Evolutionary conservation across 441 rosid genomes (phyloP).

Genomic region (Croton laevigatus): DNA sequence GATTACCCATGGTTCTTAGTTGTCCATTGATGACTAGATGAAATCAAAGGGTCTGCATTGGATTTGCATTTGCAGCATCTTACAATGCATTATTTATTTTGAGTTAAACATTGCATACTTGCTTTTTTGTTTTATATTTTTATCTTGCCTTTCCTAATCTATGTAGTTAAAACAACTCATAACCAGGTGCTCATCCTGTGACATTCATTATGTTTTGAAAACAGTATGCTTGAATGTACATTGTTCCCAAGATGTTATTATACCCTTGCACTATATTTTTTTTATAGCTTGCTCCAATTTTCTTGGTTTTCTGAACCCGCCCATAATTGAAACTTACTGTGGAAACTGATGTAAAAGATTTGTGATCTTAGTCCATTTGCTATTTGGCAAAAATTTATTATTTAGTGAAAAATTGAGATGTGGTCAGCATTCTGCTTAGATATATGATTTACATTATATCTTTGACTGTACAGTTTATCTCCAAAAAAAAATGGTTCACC

Average conservation of each 20-base stretch:
- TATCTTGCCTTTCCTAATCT: neutral
- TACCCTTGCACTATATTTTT: no score
- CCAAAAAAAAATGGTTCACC: neutral
- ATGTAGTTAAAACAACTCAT: neutral
- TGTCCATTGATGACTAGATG: neutral
- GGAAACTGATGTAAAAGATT: neutral
- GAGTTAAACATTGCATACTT: neutral
- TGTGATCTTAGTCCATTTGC: constrained; percentile 3
- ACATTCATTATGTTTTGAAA: neutral
- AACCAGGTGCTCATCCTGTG: neutral
- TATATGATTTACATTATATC: neutral
- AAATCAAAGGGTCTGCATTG: neutral
- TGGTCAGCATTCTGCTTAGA: neutral
- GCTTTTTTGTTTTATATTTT: neutral
- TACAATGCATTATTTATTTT: neutral
- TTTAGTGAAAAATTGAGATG: neutral
- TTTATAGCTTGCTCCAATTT: no score
- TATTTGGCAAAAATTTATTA: neutral
- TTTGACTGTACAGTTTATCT: constrained; percentile 12
- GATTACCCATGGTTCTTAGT: neutral
- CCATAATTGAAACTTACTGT: neutral
- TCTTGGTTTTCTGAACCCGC: neutral
- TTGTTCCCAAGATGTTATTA: no score
- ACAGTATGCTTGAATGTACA: neutral
- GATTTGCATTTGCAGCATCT: neutral